phyloP scores from a whole-genome alignment of 2,329 filamentous ascomycete species.

The Akanthomyces lecanii region DNA sequence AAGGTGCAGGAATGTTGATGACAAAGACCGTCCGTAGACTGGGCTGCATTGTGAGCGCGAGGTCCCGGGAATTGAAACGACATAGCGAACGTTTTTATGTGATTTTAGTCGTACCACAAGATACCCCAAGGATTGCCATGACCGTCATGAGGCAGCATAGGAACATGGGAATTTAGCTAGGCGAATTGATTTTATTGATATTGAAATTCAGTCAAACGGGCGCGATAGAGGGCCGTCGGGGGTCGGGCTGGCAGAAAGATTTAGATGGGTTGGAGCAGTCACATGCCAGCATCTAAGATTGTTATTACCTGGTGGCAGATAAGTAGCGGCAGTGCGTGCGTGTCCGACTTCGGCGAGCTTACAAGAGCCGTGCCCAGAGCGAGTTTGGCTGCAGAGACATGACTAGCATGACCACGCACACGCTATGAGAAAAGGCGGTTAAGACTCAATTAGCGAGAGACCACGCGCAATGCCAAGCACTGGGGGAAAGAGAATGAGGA shows the following conservation, averaged over 20 bases:
- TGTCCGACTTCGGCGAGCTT: slow-evolving; percentile 7
- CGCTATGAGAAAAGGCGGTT: background rate
- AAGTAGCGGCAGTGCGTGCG: background rate
- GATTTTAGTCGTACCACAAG: slow-evolving; percentile 16
- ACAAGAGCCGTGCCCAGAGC: background rate
- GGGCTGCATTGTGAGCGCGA: slow-evolving; percentile 18
- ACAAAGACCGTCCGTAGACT: background rate
- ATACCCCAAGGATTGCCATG: slow-evolving; percentile 19
- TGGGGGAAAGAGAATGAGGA: background rate
- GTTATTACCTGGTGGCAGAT: background rate
- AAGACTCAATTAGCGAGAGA: background rate
- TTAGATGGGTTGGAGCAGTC: background rate
- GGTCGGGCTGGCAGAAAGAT: background rate
- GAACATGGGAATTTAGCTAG: slow-evolving; percentile 8
- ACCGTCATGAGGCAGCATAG: slow-evolving; percentile 18
- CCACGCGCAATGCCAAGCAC: background rate
- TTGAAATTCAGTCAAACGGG: background rate
- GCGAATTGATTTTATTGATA: slow-evolving; percentile 13
- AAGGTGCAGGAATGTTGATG: background rate
- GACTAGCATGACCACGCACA: background rate
- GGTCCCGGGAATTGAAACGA: slow-evolving; percentile 16
- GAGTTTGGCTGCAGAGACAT: background rate
- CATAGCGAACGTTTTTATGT: slow-evolving; percentile 11
- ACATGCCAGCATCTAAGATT: background rate
- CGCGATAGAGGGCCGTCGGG: background rate